These are phyloP conservation scores for Leccinum broughii DNA, from an alignment of 768 basidiomycete genomes.

Conservation along the genomic window DNA sequence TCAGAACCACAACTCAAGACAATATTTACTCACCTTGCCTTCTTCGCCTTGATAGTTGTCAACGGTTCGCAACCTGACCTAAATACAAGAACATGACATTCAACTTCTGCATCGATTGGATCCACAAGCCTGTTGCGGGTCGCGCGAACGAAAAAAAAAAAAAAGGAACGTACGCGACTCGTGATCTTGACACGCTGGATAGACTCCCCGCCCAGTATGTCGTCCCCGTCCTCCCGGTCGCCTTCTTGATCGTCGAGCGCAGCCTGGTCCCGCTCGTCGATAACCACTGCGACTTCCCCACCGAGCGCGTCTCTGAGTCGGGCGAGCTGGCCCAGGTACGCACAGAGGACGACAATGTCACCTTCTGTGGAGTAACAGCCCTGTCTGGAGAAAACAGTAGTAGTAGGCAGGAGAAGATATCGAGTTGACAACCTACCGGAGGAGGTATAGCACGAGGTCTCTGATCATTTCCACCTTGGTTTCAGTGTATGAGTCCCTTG, in stretches of 20 bases:
- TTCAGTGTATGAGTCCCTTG: slow-evolving; percentile 5
- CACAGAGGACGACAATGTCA: slow-evolving; percentile 55
- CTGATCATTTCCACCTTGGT: slow-evolving; percentile 47
- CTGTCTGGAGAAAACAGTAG: slow-evolving; percentile 35
- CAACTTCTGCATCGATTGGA: too few relatives aligned
- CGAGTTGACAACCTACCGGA: slow-evolving; percentile 30
- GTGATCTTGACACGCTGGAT: slow-evolving; percentile 54
- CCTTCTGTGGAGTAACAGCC: slow-evolving; percentile 47
- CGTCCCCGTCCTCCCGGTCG: slow-evolving; percentile 35
- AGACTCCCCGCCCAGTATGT: slow-evolving; percentile 15
- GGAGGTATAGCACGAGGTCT: slow-evolving; percentile 53
- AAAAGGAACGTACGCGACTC: slow-evolving; percentile 42
- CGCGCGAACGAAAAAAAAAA: not conserved
- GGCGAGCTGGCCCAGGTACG: slow-evolving; percentile 52
- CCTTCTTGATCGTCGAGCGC: slow-evolving; percentile 56
- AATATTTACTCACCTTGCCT: too few relatives aligned
- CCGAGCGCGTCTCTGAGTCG: slow-evolving; percentile 43
- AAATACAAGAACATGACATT: too few relatives aligned
- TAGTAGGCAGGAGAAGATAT: not conserved
- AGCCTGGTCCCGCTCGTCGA: slow-evolving; percentile 69
- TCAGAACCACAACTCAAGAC: too few relatives aligned
- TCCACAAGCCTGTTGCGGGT: not conserved
- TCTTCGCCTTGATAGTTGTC: too few relatives aligned
- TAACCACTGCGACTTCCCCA: slow-evolving; percentile 55
- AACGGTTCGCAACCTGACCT: too few relatives aligned